These are phyloP conservation scores for Glomus cerebriforme DNA, from an alignment of 192 early-diverging fungal genomes.

Conservation along the genomic window DNA sequence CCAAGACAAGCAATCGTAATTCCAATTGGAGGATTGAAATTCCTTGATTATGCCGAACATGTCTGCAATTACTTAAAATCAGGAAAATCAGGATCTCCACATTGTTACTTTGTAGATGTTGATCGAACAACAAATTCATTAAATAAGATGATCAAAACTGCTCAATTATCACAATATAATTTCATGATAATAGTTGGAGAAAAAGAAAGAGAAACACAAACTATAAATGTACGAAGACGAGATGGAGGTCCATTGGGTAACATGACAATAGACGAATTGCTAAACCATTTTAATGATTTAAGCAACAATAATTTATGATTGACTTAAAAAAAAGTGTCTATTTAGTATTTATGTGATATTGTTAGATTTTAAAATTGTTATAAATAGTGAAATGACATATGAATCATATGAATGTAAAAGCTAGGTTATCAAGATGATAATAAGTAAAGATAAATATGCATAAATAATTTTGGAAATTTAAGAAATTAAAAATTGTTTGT, in stretches of 20 bases:
- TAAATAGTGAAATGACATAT: too few relatives aligned
- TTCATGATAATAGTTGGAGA: conserved; percentile 87
- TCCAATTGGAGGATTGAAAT: conserved; percentile 60
- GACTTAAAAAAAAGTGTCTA: background rate
- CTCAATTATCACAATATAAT: conserved; percentile 82
- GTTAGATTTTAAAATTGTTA: too few relatives aligned
- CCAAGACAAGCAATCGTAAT: conserved; percentile 89
- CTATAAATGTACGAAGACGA: conserved; percentile 72
- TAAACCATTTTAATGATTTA: conserved; percentile 57
- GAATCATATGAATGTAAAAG: background rate
- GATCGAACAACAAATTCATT: conserved; percentile 70
- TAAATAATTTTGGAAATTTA: too few relatives aligned
- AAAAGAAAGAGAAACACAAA: conserved; percentile 68
- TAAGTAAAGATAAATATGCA: background rate
- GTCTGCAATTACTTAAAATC: conserved; percentile 44
- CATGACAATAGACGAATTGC: conserved; percentile 61
- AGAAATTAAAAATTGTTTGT: background rate
- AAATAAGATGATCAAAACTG: conserved; percentile 76
- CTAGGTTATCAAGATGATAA: background rate
- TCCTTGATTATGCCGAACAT: conserved; percentile 68
- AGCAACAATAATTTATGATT: conserved; percentile 34
- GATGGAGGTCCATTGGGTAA: conserved; percentile 63
- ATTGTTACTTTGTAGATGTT: conserved; percentile 73
- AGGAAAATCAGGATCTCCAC: conserved; percentile 31
- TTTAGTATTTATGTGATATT: background rate